These are phyloP conservation scores for Cylindrotheca fusiformis DNA, from an alignment of 108 stramenopile genomes.

Conservation along the genomic window DNA sequence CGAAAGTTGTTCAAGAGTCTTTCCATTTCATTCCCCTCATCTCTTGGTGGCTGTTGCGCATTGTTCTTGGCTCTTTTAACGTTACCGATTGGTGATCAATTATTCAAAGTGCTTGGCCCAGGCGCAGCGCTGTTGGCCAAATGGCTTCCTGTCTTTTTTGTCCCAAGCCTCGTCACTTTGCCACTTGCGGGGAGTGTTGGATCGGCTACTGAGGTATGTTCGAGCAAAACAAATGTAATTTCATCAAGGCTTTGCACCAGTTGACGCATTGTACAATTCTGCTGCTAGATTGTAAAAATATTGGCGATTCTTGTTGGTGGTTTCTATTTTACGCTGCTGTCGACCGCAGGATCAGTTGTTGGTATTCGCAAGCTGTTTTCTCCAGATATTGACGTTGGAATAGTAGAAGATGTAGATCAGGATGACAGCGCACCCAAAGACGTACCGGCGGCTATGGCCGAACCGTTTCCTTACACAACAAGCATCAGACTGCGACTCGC, in stretches of 20 bases:
- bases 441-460: not conserved
- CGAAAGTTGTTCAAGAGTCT: slow-evolving; percentile 42
- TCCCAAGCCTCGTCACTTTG: slow-evolving; percentile 67
- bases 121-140: slow-evolving; percentile 74
- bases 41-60: slow-evolving; percentile 62
- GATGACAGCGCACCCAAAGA: not conserved
- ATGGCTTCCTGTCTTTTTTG: slow-evolving; percentile 82
- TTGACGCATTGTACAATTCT: not conserved
- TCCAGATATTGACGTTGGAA: not conserved
- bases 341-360: slow-evolving; percentile 65
- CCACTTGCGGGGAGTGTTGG: slow-evolving; percentile 65
- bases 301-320: slow-evolving; percentile 61
- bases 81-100: slow-evolving; percentile 9
- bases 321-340: slow-evolving; percentile 72
- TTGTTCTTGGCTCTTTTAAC: slow-evolving; percentile 47
- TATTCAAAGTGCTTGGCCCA: slow-evolving; percentile 20
- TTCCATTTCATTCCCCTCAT: slow-evolving; percentile 56
- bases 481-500: not conserved
- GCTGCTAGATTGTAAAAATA: slow-evolving; percentile 50
- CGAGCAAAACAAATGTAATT: slow-evolving; percentile 1
- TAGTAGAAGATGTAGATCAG: not conserved
- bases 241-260: not conserved
- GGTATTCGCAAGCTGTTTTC: slow-evolving; percentile 41
- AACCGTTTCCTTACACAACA: not conserved
- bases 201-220: slow-evolving; percentile 40